phyloP scores from a whole-genome alignment of 352 stramenopile species.

The Pythium dissotocum region DNA sequence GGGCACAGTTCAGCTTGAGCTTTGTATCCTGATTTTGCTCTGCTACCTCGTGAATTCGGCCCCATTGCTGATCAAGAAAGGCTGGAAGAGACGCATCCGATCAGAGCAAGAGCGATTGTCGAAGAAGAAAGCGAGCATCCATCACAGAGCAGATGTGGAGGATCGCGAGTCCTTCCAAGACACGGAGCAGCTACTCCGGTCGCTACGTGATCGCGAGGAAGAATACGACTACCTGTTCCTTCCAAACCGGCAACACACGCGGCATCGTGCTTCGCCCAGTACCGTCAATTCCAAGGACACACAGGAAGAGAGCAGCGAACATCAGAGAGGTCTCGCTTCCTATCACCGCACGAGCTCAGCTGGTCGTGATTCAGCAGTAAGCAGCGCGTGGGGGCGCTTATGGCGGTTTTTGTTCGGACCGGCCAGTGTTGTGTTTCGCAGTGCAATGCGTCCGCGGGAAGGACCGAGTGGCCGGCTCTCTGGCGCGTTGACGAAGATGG shows the following conservation, averaged over 20 bases:
- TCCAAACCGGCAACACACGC: constrained; percentile 19
- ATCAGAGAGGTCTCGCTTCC: background rate
- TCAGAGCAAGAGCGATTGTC: constrained; percentile 39
- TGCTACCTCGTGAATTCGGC: constrained; percentile 72
- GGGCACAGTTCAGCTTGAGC: constrained; percentile 50
- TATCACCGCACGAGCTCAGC: background rate
- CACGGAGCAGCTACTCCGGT: constrained; percentile 59
- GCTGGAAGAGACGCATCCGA: constrained; percentile 60
- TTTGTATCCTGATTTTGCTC: constrained; percentile 50
- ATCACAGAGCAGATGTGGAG: constrained; percentile 34
- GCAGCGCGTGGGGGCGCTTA: constrained; percentile 6
- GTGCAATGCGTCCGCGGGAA: background rate
- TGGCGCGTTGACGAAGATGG: background rate
- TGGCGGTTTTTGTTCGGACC: constrained; percentile 13
- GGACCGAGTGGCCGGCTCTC: background rate
- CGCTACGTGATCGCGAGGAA: constrained; percentile 55
- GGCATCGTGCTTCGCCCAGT: background rate
- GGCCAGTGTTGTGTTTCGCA: constrained; percentile 6
- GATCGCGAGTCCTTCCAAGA: constrained; percentile 63
- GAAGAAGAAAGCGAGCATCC: constrained; percentile 42
- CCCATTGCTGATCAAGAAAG: constrained; percentile 66
- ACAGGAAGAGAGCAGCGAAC: background rate
- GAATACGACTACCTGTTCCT: constrained; percentile 69
- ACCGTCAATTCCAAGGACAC: background rate
- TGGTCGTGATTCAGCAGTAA: too few species aligned